Evolutionary conservation across 129 eudicot species (phyloP).

Genomic region (Chrysanthemum seticuspe): DNA sequence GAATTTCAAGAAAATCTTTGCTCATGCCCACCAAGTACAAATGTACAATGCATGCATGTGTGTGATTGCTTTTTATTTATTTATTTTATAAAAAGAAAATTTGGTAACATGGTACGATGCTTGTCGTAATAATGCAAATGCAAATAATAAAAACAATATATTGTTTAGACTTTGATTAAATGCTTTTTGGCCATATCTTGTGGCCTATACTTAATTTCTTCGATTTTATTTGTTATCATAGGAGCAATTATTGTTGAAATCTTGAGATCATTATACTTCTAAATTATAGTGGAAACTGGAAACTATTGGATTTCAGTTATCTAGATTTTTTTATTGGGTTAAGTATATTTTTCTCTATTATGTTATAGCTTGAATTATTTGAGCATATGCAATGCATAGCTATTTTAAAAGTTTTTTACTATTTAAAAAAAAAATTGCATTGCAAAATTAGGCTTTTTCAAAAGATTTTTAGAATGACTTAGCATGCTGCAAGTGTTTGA

Average conservation of each 20-base stretch:
- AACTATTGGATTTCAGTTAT: not conserved
- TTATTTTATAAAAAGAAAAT: constrained; percentile 29
- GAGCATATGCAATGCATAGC: too few species aligned
- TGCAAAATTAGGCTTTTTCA: too few species aligned
- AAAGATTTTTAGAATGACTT: too few species aligned
- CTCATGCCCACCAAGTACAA: constrained; percentile 27
- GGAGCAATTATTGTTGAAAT: constrained; percentile 19
- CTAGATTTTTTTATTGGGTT: too few species aligned
- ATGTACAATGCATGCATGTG: constrained; percentile 41
- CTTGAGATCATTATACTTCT: not conserved
- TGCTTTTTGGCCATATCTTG: constrained; percentile 38
- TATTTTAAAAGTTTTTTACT: too few species aligned
- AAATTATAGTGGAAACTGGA: not conserved
- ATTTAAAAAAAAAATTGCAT: too few species aligned
- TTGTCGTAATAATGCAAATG: constrained; percentile 39
- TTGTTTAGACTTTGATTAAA: constrained; percentile 22
- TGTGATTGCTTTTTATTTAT: constrained; percentile 26
- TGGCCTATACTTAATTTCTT: constrained; percentile 19
- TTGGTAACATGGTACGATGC: constrained; percentile 49
- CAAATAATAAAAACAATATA: constrained; percentile 28
- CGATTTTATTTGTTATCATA: not conserved
- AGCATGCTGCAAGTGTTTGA: too few species aligned
- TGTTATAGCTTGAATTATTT: not conserved
- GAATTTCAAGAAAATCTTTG: constrained; percentile 37
- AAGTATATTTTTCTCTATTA: not conserved